Evolutionary conservation across 164 flowering plant genomes (phyloP), one percentile per base, ranked within the genome.

Genomic region (Tinospora cordifolia): DNA sequence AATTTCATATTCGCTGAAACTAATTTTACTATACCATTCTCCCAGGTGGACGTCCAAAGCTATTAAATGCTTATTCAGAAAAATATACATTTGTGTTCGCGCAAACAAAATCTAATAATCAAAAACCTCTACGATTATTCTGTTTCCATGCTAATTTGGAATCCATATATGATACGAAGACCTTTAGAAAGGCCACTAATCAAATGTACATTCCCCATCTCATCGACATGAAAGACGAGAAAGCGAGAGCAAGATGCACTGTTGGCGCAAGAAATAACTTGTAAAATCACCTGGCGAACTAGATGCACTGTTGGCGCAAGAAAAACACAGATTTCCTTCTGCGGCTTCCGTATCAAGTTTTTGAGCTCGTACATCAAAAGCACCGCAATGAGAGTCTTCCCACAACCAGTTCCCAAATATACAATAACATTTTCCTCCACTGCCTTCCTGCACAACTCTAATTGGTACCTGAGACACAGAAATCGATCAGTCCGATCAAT

Each of bases 321-420:
- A 81, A 92, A 95, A 27, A 92, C 82, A 67, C 99, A 95, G 2
- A 91, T 79, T 62, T 77, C 74, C 69, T 78, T 87, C 74, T 80
- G 77, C 5, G 99, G 98, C 54, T 83, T 90, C 74, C 76, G 72
- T 34, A 92, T 87, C 76, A 90, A 82, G 77, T 87, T 91, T 39
- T 87, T 76, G 71, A 92, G 74, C 79, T 89, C 96, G 54, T 82
- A 75, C 0, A 95, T 95, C 22, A 95, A 89, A 73, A 95, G 74
- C 66, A 90, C 88, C 0, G 98, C 91, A 44, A 95, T 92, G 71
- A 86, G 98, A 24, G 99, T 95, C 81, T 95, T 95, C 69, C 99
- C 99, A 68, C 90, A 87, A 30, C 99, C 99, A 0, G 99, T 95
- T 77, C 82, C 98, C 79, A 95, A 51, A 79, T 85, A 93, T 39